Conservation (phyloP, 306 rosid species). For the Castanospermum australe region DNA sequence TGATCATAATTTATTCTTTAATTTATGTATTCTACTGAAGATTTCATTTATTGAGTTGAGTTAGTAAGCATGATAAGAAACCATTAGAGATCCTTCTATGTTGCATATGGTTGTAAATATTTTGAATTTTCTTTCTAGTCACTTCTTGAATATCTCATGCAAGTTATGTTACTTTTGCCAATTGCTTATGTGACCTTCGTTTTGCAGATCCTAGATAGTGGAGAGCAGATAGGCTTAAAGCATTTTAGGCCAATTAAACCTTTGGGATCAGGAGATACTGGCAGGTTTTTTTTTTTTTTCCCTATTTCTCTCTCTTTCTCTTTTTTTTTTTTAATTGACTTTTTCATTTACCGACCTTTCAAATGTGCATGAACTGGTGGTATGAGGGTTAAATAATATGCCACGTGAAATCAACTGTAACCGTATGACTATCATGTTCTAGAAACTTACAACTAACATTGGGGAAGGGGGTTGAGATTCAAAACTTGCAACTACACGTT, state of each 20-base stretch:
- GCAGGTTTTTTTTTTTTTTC: conserved; percentile 61
- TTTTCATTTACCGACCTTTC: conserved; percentile 7
- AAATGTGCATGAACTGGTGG: not conserved
- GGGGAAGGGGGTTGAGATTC: not conserved
- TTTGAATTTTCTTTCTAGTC: conserved; percentile 6
- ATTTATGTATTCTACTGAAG: not conserved
- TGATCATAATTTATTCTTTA: not conserved
- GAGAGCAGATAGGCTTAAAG: conserved; percentile 75
- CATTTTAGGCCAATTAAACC: conserved; percentile 90
- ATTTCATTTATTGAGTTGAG: not conserved
- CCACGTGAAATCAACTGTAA: not conserved
- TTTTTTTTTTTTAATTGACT: too few species aligned
- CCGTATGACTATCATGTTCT: not conserved
- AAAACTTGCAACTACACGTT: not conserved
- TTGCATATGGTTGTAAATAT: not conserved
- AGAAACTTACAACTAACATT: not conserved
- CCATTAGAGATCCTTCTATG: not conserved
- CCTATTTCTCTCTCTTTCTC: not conserved
- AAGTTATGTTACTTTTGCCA: conserved; percentile 1
- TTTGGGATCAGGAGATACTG: conserved; percentile 95
- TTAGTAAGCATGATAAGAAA: conserved; percentile 17
- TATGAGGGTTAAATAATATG: not conserved
- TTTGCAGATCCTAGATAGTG: conserved; percentile 70
- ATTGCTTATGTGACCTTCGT: conserved; percentile 30
- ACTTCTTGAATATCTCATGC: conserved; percentile 1